These are phyloP conservation scores for Nicotiana undulata DNA, from an alignment of 257 asterid genomes.

Conservation along the genomic window DNA sequence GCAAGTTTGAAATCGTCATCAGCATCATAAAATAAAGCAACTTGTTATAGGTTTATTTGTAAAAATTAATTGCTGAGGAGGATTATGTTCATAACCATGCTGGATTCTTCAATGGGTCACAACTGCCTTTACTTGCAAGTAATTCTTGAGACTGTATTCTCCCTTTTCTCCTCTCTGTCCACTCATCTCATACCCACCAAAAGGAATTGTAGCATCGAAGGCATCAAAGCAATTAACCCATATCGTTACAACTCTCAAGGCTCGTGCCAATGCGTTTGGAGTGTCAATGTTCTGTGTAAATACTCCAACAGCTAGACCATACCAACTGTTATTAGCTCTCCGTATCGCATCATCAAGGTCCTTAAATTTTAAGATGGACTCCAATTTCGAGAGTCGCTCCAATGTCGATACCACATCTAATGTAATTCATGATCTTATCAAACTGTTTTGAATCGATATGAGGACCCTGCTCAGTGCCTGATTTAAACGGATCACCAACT, in stretches of 20 bases:
- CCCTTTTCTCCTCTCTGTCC: slow-evolving; percentile 94
- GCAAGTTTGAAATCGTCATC: neutral
- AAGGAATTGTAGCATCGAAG: slow-evolving; percentile 90
- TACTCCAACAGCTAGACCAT: slow-evolving; percentile 91
- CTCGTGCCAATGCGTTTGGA: slow-evolving; percentile 75
- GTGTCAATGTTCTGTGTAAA: slow-evolving; percentile 78
- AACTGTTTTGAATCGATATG: slow-evolving; percentile 81
- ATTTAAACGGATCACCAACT: slow-evolving; percentile 95
- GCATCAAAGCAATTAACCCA: slow-evolving; percentile 80
- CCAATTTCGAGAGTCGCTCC: slow-evolving; percentile 94
- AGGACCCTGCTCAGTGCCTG: slow-evolving; percentile 89
- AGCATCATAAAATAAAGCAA: neutral
- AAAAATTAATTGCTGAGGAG: neutral
- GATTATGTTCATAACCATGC: slow-evolving; percentile 66
- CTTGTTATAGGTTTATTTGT: neutral
- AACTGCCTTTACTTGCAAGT: slow-evolving; percentile 95
- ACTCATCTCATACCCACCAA: slow-evolving; percentile 96
- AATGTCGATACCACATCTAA: slow-evolving; percentile 49
- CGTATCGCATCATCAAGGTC: slow-evolving; percentile 57
- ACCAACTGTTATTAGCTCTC: slow-evolving; percentile 56
- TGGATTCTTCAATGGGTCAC: slow-evolving; percentile 72
- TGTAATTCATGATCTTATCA: slow-evolving; percentile 61
- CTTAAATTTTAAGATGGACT: slow-evolving; percentile 61
- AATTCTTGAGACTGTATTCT: slow-evolving; percentile 77
- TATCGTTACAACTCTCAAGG: slow-evolving; percentile 74